Conservation (phyloP, 768 basidiomycete genomes). For the Boletellus sp. region DNA sequence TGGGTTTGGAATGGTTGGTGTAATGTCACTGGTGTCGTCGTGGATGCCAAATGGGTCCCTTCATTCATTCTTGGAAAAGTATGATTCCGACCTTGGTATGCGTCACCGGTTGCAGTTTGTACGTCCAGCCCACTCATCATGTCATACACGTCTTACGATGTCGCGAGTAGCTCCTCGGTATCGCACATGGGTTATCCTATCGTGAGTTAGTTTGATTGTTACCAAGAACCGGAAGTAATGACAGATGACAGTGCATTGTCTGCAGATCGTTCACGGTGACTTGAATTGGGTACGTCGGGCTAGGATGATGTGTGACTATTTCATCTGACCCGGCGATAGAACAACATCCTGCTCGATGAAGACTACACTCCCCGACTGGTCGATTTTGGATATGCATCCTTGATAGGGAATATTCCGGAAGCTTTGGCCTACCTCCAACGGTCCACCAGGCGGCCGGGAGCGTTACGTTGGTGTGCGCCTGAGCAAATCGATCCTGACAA, state of each 20-base stretch:
- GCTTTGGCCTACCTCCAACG: no score
- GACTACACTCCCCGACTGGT: slow-evolving; percentile 35
- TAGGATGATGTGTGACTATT: not conserved
- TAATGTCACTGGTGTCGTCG: no score
- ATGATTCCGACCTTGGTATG: not conserved
- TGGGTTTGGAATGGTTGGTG: no score
- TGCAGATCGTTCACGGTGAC: no score
- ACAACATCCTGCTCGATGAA: slow-evolving; percentile 14
- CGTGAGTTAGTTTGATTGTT: not conserved
- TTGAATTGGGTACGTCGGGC: slow-evolving; percentile 9
- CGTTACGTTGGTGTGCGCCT: slow-evolving; percentile 44
- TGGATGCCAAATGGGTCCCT: slow-evolving; percentile 31
- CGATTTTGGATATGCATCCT: slow-evolving; percentile 42
- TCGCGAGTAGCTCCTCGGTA: slow-evolving; percentile 11
- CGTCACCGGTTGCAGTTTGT: slow-evolving; percentile 14
- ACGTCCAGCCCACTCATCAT: not conserved
- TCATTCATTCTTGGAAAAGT: slow-evolving; percentile 13
- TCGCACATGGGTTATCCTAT: slow-evolving; percentile 14
- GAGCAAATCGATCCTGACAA: slow-evolving; percentile 25
- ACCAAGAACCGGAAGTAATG: not conserved
- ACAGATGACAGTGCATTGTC: slow-evolving; percentile 12
- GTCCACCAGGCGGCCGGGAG: no score
- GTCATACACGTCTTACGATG: slow-evolving; percentile 10
- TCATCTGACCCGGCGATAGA: slow-evolving; percentile 4
- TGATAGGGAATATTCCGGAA: slow-evolving; percentile 9